Evolutionary conservation across 768 basidiomycete genomes (phyloP).

Genomic region (Agrocybe praecox): DNA sequence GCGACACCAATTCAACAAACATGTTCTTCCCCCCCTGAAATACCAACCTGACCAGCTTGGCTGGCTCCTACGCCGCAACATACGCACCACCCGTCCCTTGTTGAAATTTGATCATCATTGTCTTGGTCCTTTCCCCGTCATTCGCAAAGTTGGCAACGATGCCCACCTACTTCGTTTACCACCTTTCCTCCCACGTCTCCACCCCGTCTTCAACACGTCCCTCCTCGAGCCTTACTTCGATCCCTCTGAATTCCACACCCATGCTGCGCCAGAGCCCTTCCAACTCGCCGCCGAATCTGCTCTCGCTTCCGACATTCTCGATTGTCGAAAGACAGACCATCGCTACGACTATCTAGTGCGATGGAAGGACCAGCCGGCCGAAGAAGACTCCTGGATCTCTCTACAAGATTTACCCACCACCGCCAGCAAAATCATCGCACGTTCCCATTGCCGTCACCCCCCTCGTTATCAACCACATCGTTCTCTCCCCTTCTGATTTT

Average conservation of each 20-base stretch:
- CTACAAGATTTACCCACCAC: constrained; percentile 33
- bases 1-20: constrained; percentile 27
- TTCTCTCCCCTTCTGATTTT: no score
- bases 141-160: constrained; percentile 14
- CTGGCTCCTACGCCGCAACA: constrained; percentile 40
- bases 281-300: constrained; percentile 19
- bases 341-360: constrained; percentile 36
- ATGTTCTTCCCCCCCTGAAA: constrained; percentile 23
- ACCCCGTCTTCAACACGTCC: constrained; percentile 41
- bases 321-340: constrained; percentile 32
- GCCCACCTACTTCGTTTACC: constrained; percentile 34
- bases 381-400: constrained; percentile 36
- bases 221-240: constrained; percentile 34
- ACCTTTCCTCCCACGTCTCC: constrained; percentile 30
- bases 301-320: constrained; percentile 26
- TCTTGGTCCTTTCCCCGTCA: constrained; percentile 20
- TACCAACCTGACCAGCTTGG: constrained; percentile 34
- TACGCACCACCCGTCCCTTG: constrained; percentile 40
- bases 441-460: not conserved
- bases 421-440: constrained; percentile 17
- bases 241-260: constrained; percentile 33
- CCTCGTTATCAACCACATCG: not conserved
- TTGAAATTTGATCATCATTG: constrained; percentile 37
- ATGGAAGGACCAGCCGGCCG: constrained; percentile 24
- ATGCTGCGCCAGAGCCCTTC: constrained; percentile 22